phyloP scores from a whole-genome alignment of 148 eudicot species.

The Agrostemma githago region DNA sequence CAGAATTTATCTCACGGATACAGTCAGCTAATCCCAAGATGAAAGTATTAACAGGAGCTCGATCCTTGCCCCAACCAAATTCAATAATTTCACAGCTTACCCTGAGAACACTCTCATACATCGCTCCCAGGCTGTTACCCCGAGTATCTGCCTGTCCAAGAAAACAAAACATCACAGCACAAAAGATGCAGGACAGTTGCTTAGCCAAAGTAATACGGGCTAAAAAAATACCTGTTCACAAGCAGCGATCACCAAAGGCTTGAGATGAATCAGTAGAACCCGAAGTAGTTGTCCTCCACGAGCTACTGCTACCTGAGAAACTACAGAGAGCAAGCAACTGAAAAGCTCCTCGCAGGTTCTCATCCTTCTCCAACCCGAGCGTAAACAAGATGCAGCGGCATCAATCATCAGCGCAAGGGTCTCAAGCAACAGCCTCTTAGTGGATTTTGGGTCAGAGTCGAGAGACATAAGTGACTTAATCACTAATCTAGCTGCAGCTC shows the following conservation, averaged over 20 bases:
- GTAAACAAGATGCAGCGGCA: conserved; percentile 84
- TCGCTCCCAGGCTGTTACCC: conserved; percentile 74
- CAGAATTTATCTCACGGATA: not conserved
- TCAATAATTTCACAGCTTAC: conserved; percentile 82
- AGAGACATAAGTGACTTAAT: conserved; percentile 55
- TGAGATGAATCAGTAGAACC: conserved; percentile 13
- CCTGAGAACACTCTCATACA: conserved; percentile 75
- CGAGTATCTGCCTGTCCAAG: conserved; percentile 79
- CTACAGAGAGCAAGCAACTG: conserved; percentile 74
- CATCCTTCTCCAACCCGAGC: conserved; percentile 79
- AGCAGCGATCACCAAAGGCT: conserved; percentile 75
- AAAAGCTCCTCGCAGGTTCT: conserved; percentile 88
- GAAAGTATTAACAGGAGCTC: conserved; percentile 38
- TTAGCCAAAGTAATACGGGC: too few species aligned
- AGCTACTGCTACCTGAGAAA: conserved; percentile 41
- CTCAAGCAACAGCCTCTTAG: conserved; percentile 67
- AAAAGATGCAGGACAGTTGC: too few species aligned
- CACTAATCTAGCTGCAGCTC: conserved; percentile 61
- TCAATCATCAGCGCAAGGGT: conserved; percentile 74
- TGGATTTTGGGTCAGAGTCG: conserved; percentile 66
- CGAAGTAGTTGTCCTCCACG: too few species aligned
- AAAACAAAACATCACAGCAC: not conserved
- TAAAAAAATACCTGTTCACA: conserved; percentile 31
- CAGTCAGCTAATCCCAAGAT: conserved; percentile 27
- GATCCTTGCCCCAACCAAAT: conserved; percentile 88